Conservation (phyloP, 129 eudicot genomes). For the carrot (Daucus carota) region DH1_v3.0 NC_030384.2:36754501-36755000, state of each 20-base stretch:
- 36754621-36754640: not conserved
- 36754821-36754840: not conserved
- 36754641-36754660: not conserved
- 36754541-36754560: not conserved
- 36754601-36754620: not conserved
- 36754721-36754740: too few relatives aligned
- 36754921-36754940: not conserved
- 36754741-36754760: not conserved
- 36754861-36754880: too few relatives aligned
- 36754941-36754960: not conserved
- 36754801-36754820: too few relatives aligned
- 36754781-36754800: too few relatives aligned
- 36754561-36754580: too few relatives aligned
- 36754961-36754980: not conserved
- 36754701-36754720: too few relatives aligned
- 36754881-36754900: not conserved
- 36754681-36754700: too few relatives aligned
- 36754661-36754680: too few relatives aligned
- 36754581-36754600: not conserved
- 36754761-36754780: too few relatives aligned
- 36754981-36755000: not conserved
- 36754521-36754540: not conserved
- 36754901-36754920: not conserved
- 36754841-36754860: not conserved
- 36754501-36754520: not conserved